Conservation (phyloP, 192 early-diverging fungal species). For the Entrophospora sp. region DNA sequence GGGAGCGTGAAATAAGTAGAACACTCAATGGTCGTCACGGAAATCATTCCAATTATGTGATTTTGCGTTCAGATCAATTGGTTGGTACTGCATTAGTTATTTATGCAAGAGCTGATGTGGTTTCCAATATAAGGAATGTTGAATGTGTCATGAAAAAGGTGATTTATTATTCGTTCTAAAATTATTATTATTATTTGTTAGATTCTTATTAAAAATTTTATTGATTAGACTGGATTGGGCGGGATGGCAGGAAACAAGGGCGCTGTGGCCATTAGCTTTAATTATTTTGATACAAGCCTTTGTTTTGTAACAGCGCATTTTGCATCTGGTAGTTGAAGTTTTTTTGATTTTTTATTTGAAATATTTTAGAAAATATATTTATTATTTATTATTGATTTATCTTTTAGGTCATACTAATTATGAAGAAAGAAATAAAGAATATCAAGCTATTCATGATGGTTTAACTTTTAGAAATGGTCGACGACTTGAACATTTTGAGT, state of each 20-base stretch:
- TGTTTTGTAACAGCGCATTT: conserved; percentile 93
- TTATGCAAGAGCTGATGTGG: conserved; percentile 65
- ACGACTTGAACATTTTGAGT: conserved; percentile 72
- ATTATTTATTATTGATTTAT: background rate
- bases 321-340: conserved; percentile 64
- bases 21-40: conserved; percentile 37
- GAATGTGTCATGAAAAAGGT: conserved; percentile 78
- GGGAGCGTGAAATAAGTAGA: conserved; percentile 44
- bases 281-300: conserved; percentile 77
- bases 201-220: background rate
- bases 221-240: conserved; percentile 70
- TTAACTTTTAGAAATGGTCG: conserved; percentile 64
- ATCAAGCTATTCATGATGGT: conserved; percentile 65
- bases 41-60: conserved; percentile 51
- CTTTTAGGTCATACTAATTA: conserved; percentile 49
- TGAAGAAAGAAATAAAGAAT: conserved; percentile 80
- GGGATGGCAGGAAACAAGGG: conserved; percentile 99
- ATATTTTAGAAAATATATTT: conserved; percentile 8
- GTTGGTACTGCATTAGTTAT: conserved; percentile 86
- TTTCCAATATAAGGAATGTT: conserved; percentile 67
- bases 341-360: background rate
- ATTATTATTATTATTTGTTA: background rate
- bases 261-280: conserved; percentile 82
- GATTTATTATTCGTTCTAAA: background rate
- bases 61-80: conserved; percentile 78